phyloP scores from a whole-genome alignment of 768 basidiomycete genomes.

The Panellus pusillus region DNA sequence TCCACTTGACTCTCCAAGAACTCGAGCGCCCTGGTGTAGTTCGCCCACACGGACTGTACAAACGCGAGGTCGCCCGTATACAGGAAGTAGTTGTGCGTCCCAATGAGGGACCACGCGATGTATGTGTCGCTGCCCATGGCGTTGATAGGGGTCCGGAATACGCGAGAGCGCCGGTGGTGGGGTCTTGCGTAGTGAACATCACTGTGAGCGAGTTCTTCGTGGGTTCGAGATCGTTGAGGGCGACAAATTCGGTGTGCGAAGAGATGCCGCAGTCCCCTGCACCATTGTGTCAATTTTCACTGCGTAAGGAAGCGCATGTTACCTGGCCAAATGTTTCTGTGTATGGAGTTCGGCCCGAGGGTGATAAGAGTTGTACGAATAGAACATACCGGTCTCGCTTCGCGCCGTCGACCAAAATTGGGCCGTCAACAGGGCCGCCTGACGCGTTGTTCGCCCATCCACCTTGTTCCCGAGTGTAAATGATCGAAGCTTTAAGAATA shows the following conservation, averaged over 20 bases:
- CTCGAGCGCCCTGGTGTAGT: constrained; percentile 39
- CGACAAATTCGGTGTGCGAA: constrained; percentile 36
- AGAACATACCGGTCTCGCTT: constrained; percentile 46
- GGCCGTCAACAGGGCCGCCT: constrained; percentile 45
- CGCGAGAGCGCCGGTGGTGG: constrained; percentile 43
- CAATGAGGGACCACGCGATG: constrained; percentile 51
- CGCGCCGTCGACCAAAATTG: constrained; percentile 55
- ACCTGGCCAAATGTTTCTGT: constrained; percentile 32
- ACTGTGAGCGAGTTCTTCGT: constrained; percentile 49
- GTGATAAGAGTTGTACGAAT: not conserved
- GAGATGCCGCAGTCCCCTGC: constrained; percentile 45
- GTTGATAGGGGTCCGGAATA: constrained; percentile 43
- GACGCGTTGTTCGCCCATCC: constrained; percentile 49
- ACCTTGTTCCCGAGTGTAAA: constrained; percentile 24
- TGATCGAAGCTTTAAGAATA: not conserved
- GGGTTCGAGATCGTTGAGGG: constrained; percentile 34
- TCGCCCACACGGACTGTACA: constrained; percentile 43
- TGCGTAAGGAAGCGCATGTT: not conserved
- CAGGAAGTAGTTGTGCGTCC: constrained; percentile 40
- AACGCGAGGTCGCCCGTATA: constrained; percentile 50
- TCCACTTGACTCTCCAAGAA: constrained; percentile 45
- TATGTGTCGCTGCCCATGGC: constrained; percentile 43
- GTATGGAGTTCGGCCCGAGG: not conserved
- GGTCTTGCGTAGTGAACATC: constrained; percentile 49
- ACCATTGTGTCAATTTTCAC: not conserved